A percentile compares a stretch with the other conserved stretches of the same genome.
These are phyloP conservation scores for Verticillium tricorpus DNA, from an alignment of 2,329 filamentous ascomycete genomes.

Conservation along the genomic window DNA sequence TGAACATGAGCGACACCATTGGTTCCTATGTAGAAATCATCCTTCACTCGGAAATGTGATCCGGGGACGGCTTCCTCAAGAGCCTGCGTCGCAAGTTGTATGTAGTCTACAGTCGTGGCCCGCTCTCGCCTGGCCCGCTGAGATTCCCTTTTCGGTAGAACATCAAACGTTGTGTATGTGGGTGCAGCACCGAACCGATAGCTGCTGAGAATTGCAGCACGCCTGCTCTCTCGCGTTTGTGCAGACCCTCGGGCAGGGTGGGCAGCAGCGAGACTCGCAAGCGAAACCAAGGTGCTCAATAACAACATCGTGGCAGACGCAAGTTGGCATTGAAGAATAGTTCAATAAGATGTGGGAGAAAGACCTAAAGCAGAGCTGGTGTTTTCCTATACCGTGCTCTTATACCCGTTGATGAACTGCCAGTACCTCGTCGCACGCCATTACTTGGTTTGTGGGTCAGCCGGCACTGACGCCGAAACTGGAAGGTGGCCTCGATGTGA, in stretches of 20 bases:
- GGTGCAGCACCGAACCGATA: not conserved
- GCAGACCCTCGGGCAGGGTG: not conserved
- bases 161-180: not conserved
- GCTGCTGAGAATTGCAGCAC: not conserved
- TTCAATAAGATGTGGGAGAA: not conserved
- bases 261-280: not conserved
- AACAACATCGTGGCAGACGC: not conserved
- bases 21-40: constrained; percentile 41
- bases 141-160: not conserved
- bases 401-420: not conserved
- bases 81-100: constrained; percentile 32
- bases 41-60: constrained; percentile 37
- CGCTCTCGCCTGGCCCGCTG: not conserved
- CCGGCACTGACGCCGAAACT: not conserved
- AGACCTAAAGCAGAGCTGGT: not conserved
- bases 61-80: constrained; percentile 26
- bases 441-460: not conserved
- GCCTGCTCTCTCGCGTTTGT: not conserved
- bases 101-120: constrained; percentile 17
- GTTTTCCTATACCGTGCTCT: not conserved
- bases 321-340: not conserved
- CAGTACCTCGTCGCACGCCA: not conserved
- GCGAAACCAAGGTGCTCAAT: not conserved
- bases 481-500: not conserved
- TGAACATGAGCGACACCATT: constrained; percentile 50